Base-by-base conservation (phyloP, 129 eudicot species). In the Artemisia argyi region DNA sequence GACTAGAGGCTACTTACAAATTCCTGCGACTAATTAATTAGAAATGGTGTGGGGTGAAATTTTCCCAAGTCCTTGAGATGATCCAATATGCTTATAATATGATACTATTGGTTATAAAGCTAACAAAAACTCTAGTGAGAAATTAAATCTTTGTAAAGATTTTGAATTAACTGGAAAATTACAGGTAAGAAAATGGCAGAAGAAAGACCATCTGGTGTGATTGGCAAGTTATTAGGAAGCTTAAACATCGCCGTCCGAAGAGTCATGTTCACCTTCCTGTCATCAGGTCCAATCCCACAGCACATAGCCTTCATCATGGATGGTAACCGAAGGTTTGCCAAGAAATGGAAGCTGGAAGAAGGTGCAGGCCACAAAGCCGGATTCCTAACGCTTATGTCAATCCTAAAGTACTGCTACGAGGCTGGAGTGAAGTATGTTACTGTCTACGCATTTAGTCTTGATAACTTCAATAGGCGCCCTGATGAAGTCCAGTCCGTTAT, bases 281-380 rank as follows among this genome's bases (percentile, higher is more conserved):
- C 88, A n/a, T 73, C 66, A 0, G 96, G 90, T 46, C 92, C 88
- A 14, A 76, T 89, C 58, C 90, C 96, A 11, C 76, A 70, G 63
- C 92, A 89, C 76, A 75, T 87, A 8, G 96, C 92, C 15, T 86
- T 86, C 77, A 84, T 89, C 49, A 59, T 89, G 85, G 96, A 89
- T 53, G 96, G 90, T 66, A 86, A 89, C 78, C 72, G 96, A 19
- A 82, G 91, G 68, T 89, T 78, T 28, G 88, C 91, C 1, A 81
- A 52, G 65, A 86, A 82, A 69, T 61, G 78, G 71, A 76, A 79
- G 20, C 76, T 87, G 1, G 86, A 79, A 54, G 85, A 90, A 68
- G 92, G 90, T 8, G 85, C 68, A n/a, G 96, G 96, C 26, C 88
- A 90, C 71, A 73, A 87, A 71, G 88, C 86, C n/a, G 96, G 96